Evolutionary conservation across 2,329 filamentous ascomycete genomes (phyloP).

Genomic region (Podosphaera xanthii): DNA sequence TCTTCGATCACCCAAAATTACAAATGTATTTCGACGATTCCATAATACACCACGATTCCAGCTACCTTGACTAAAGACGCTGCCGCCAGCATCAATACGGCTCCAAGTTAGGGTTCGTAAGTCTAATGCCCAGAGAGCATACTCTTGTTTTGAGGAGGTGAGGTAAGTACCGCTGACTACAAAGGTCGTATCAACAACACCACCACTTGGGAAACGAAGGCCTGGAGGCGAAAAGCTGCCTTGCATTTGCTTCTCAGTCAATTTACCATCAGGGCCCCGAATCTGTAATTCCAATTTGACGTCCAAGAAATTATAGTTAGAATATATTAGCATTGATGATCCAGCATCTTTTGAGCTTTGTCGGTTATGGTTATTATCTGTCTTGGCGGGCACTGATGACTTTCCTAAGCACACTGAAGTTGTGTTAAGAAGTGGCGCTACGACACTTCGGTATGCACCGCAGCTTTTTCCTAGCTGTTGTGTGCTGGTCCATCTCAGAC

Average conservation of each 20-base stretch:
- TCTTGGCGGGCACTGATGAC: conserved; percentile 16
- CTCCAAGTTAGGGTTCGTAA: conserved; percentile 77
- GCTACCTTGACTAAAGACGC: conserved; percentile 86
- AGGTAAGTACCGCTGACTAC: conserved; percentile 94
- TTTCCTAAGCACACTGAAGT: conserved; percentile 44
- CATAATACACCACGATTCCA: conserved; percentile 93
- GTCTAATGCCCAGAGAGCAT: conserved; percentile 88
- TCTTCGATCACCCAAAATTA: conserved; percentile 84
- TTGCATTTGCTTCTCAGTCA: conserved; percentile 76
- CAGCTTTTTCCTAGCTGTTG: conserved; percentile 75
- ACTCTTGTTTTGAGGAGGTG: conserved; percentile 94
- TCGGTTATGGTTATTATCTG: conserved; percentile 19
- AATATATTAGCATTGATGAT: conserved; percentile 83
- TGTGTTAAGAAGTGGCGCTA: conserved; percentile 53
- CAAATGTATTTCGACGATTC: conserved; percentile 83
- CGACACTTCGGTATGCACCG: conserved; percentile 87
- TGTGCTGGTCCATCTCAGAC: conserved; percentile 85
- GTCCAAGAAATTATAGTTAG: conserved; percentile 96
- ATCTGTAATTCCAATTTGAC: conserved; percentile 91
- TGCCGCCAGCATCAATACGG: conserved; percentile 82
- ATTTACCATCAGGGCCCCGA: conserved; percentile 56
- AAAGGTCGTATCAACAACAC: conserved; percentile 86
- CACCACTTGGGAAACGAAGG: conserved; percentile 84
- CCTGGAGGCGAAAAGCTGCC: conserved; percentile 74
- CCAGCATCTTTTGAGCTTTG: conserved; percentile 33